Evolutionary conservation across 352 stramenopile species (phyloP).

Genomic region (Synura sp.): DNA sequence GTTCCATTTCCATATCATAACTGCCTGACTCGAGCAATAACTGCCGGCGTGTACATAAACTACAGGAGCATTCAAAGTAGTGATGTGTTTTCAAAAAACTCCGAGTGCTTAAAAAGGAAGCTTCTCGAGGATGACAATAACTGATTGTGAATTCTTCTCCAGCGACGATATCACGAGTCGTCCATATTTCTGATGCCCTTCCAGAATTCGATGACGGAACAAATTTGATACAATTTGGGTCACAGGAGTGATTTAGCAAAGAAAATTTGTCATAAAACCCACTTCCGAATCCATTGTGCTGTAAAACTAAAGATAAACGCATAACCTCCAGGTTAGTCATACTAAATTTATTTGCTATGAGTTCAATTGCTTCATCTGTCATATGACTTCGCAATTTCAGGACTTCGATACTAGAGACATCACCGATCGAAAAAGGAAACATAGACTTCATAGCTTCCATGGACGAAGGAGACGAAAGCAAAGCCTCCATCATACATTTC

Average conservation of each 20-base stretch:
- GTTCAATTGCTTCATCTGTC: too few species aligned
- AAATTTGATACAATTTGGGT: constrained; percentile 30
- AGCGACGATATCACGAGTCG: not conserved
- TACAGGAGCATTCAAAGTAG: constrained; percentile 1
- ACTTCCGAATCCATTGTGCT: constrained; percentile 19
- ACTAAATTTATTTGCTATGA: too few species aligned
- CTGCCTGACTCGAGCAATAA: too few species aligned
- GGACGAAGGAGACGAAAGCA: too few species aligned
- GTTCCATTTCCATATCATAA: too few species aligned
- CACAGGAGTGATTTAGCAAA: constrained; percentile 1
- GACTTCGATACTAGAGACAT: too few species aligned
- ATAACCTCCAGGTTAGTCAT: too few species aligned
- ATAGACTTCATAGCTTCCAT: too few species aligned
- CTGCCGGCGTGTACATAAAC: too few species aligned
- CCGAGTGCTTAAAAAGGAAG: not conserved
- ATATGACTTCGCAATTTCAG: too few species aligned
- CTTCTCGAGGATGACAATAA: not conserved
- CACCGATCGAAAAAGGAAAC: too few species aligned
- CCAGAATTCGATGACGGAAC: not conserved
- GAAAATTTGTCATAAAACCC: not conserved
- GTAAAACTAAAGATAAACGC: not conserved
- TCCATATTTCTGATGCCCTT: constrained; percentile 1
- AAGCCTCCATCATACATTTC: too few species aligned
- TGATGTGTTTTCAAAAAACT: not conserved
- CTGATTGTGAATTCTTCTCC: constrained; percentile 6